Evolutionary conservation across 176 grass and related monocot species (phyloP).

Genomic region (Raddia guianensis): DNA sequence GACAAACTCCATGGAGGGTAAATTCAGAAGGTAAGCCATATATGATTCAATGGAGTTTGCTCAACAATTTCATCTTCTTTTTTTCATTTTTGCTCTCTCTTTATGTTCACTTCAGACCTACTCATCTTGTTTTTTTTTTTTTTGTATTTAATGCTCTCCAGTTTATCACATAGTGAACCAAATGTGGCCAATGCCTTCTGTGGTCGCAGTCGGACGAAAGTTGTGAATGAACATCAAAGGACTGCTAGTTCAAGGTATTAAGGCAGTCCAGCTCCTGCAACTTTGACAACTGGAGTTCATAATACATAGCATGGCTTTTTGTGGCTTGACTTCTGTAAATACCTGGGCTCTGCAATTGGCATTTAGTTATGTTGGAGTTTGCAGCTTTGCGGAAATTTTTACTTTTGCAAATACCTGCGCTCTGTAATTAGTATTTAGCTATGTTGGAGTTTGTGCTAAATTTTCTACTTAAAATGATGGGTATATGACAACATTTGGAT

Average conservation of each 20-base stretch:
- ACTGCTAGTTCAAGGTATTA: conserved; percentile 93
- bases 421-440: neutral
- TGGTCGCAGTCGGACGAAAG: conserved; percentile 65
- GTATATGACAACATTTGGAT: neutral
- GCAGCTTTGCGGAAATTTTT: no score
- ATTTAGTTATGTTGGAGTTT: no score
- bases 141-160: conserved; percentile 46
- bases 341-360: neutral
- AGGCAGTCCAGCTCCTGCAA: neutral
- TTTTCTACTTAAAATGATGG: neutral
- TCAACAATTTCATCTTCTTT: conserved; percentile 12
- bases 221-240: conserved; percentile 78
- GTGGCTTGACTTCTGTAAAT: neutral
- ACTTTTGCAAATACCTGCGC: no score
- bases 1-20: conserved; percentile 68
- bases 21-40: conserved; percentile 61
- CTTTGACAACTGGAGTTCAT: neutral
- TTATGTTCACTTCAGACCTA: conserved; percentile 33
- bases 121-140: conserved; percentile 21
- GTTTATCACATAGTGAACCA: conserved; percentile 84
- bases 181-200: conserved; percentile 86
- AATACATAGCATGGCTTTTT: neutral
- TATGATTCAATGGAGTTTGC: neutral
- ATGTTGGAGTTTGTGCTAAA: neutral
- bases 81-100: conserved; percentile 19